Evolutionary conservation across 1,139 yeast species (phyloP).

Genomic region (Geotrichum australiense): DNA sequence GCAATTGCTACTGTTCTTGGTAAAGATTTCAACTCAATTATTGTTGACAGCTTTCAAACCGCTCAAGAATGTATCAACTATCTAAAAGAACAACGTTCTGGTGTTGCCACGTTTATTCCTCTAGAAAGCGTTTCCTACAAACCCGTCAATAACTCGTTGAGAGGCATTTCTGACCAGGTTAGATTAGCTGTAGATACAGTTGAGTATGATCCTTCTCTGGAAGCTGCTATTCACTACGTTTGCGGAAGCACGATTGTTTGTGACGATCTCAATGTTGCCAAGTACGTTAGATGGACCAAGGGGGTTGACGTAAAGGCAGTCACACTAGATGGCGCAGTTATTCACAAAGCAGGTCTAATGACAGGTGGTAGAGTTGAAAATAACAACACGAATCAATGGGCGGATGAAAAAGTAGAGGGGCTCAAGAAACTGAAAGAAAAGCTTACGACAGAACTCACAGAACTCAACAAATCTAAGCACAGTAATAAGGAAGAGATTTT

Average conservation of each 20-base stretch:
- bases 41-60: constrained; percentile 67
- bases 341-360: constrained; percentile 83
- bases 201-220: constrained; percentile 60
- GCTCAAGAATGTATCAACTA: constrained; percentile 82
- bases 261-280: constrained; percentile 62
- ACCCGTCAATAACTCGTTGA: constrained; percentile 48
- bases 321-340: constrained; percentile 75
- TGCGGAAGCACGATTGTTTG: constrained; percentile 81
- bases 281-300: constrained; percentile 62
- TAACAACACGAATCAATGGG: constrained; percentile 51
- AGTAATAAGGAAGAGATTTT: constrained; percentile 53
- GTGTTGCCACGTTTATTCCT: constrained; percentile 84
- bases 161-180: constrained; percentile 51
- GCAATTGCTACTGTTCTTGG: constrained; percentile 83
- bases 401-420: constrained; percentile 58
- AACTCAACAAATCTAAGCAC: constrained; percentile 41
- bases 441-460: constrained; percentile 46
- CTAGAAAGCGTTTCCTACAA: constrained; percentile 66
- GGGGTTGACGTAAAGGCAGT: constrained; percentile 62
- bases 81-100: constrained; percentile 78
- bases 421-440: constrained; percentile 57
- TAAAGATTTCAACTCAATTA: constrained; percentile 67
- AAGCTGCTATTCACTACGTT: constrained; percentile 73
- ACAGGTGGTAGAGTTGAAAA: constrained; percentile 67
- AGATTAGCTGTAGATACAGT: constrained; percentile 63